Evolutionary conservation across 2,329 filamentous ascomycete species (phyloP).

Genomic region (Beauveria australis): DNA sequence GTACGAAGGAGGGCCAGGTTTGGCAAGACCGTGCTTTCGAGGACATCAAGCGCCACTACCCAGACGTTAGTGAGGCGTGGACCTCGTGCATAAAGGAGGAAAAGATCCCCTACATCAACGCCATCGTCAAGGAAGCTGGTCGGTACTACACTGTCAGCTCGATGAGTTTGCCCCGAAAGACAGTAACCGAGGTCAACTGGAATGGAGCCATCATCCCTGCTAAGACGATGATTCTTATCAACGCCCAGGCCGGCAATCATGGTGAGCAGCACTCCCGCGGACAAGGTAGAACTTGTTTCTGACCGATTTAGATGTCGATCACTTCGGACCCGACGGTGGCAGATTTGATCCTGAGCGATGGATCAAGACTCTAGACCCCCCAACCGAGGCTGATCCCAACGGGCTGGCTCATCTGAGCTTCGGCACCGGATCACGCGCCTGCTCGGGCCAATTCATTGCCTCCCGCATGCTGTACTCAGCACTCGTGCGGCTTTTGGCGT

Average conservation of each 20-base stretch:
- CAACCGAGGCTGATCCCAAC: constrained; percentile 20
- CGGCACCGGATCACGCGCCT: constrained; percentile 42
- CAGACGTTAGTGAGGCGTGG: constrained; percentile 39
- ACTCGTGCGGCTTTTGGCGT: constrained; percentile 38
- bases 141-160: constrained; percentile 45
- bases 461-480: constrained; percentile 40
- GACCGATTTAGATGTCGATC: background rate
- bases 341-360: background rate
- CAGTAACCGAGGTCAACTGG: constrained; percentile 41
- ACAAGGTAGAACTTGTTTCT: constrained; percentile 4
- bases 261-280: constrained; percentile 20
- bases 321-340: background rate
- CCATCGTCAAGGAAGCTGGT: constrained; percentile 43
- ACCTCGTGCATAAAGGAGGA: constrained; percentile 33
- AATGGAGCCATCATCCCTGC: constrained; percentile 41
- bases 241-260: constrained; percentile 47
- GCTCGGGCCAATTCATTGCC: constrained; percentile 43
- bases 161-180: constrained; percentile 45
- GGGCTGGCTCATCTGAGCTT: constrained; percentile 39
- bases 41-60: constrained; percentile 41
- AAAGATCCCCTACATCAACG: constrained; percentile 38
- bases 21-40: constrained; percentile 45
- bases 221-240: constrained; percentile 46
- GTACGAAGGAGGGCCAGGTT: constrained; percentile 36
- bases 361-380: background rate